A percentile compares a stretch with the other conserved stretches of the same genome.
These are phyloP conservation scores for Auriscalpium orientale DNA, from an alignment of 768 basidiomycete genomes.

Conservation along the genomic window DNA sequence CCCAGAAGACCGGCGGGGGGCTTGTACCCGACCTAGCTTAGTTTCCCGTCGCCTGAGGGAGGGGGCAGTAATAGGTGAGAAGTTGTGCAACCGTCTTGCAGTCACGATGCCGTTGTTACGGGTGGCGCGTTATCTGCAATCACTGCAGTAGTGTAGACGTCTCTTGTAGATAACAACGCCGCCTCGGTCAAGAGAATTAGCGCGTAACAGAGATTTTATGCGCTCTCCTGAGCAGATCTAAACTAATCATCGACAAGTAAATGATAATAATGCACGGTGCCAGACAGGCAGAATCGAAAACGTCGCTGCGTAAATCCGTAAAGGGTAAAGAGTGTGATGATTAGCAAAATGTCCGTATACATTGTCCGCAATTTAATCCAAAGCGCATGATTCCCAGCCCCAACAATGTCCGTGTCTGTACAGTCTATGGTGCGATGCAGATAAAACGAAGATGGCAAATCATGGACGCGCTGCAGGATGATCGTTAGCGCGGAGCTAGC, in stretches of 20 bases:
- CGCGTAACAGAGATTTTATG: neutral
- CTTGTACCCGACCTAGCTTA: too few relatives aligned
- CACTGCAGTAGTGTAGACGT: too few relatives aligned
- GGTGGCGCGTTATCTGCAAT: too few relatives aligned
- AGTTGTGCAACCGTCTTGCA: too few relatives aligned
- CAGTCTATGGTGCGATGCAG: conserved; percentile 10
- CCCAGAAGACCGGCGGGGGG: too few relatives aligned
- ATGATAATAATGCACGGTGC: neutral
- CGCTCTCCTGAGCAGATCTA: neutral
- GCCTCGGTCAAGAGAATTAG: too few relatives aligned
- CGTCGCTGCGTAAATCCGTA: neutral
- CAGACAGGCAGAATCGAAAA: neutral
- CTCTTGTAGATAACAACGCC: too few relatives aligned
- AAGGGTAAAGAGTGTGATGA: neutral
- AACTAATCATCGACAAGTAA: neutral
- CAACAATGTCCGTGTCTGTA: conserved; percentile 1
- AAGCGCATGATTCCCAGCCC: neutral
- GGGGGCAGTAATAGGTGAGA: too few relatives aligned
- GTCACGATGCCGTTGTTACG: too few relatives aligned
- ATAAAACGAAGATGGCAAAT: conserved; percentile 10
- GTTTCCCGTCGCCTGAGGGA: too few relatives aligned
- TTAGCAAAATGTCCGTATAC: neutral
- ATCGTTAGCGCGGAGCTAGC: neutral
- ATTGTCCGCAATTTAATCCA: neutral
- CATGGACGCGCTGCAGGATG: conserved; percentile 20